phyloP scores from a whole-genome alignment of 257 asterid genomes.

The Thymus quinquecostatus region DNA sequence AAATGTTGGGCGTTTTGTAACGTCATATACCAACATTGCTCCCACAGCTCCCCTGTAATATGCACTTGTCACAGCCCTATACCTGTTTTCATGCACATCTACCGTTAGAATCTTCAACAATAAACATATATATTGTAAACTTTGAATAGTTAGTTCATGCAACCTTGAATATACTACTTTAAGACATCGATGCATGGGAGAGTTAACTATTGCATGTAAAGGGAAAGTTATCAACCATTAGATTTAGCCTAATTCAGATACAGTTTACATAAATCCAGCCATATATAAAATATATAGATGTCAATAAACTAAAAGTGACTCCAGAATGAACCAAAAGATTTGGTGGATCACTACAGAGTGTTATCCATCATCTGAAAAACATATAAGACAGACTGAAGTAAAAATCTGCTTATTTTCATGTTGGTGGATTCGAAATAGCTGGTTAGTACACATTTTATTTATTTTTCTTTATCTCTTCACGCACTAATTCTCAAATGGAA shows the following conservation, averaged over 20 bases:
- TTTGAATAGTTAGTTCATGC: not conserved
- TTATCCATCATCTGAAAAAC: not conserved
- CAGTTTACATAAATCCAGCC: not conserved
- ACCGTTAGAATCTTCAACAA: not conserved
- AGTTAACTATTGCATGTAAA: not conserved
- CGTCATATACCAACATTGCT: slow-evolving; percentile 77
- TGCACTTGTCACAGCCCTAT: slow-evolving; percentile 86
- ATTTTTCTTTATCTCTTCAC: not conserved
- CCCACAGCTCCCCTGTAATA: slow-evolving; percentile 87
- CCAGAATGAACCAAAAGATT: not conserved
- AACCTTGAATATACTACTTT: not conserved
- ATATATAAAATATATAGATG: not conserved
- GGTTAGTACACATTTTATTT: no score
- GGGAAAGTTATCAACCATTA: slow-evolving; percentile 4
- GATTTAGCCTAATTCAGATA: not conserved
- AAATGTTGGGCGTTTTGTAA: slow-evolving; percentile 69
- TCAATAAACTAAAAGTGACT: not conserved
- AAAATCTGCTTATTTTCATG: not conserved
- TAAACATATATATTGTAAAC: not conserved
- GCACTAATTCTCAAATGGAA: not conserved
- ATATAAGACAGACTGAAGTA: not conserved
- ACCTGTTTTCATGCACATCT: slow-evolving; percentile 44
- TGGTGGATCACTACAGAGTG: not conserved
- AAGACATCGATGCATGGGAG: not conserved
- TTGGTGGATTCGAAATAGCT: not conserved